Percentiles rank a stretch among this genome's conserved stretches.
Evolutionary conservation across 2,329 filamentous ascomycete genomes (phyloP).

Genomic region (Colletotrichum australisinense): DNA sequence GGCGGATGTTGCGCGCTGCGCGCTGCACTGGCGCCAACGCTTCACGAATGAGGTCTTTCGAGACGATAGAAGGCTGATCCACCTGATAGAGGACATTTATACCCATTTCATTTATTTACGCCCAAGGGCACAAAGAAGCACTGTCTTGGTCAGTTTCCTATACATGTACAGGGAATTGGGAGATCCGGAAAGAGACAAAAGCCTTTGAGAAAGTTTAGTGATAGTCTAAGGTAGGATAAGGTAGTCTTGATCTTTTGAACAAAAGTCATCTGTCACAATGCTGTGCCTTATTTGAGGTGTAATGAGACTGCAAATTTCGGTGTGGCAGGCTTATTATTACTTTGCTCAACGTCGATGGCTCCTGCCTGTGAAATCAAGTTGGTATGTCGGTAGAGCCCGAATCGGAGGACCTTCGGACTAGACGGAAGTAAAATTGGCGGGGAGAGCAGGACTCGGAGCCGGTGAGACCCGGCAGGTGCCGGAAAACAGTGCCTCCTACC

Average conservation of each 20-base stretch:
- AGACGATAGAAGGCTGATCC: not conserved
- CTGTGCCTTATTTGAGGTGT: not conserved
- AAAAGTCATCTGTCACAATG: not conserved
- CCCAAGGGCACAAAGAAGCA: not conserved
- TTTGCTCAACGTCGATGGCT: not conserved
- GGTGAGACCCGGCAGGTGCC: not conserved
- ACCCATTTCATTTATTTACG: slow-evolving; percentile 14
- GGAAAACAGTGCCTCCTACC: not conserved
- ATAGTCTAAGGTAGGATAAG: too few relatives aligned
- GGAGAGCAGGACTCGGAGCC: not conserved
- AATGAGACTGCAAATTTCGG: not conserved
- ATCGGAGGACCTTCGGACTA: not conserved
- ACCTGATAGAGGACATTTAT: slow-evolving; percentile 8
- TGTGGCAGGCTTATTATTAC: not conserved
- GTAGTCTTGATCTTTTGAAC: not conserved
- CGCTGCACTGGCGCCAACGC: not conserved
- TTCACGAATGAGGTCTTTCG: not conserved
- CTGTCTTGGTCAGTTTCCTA: not conserved
- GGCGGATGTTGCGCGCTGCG: not conserved
- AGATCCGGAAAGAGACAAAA: not conserved
- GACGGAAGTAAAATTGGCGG: not conserved
- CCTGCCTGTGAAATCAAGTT: not conserved
- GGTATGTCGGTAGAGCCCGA: not conserved
- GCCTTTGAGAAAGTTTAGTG: not conserved
- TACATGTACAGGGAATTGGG: not conserved